Base-by-base conservation (phyloP, 495 filamentous ascomycete species). In the Aspergillus sparsus region DNA sequence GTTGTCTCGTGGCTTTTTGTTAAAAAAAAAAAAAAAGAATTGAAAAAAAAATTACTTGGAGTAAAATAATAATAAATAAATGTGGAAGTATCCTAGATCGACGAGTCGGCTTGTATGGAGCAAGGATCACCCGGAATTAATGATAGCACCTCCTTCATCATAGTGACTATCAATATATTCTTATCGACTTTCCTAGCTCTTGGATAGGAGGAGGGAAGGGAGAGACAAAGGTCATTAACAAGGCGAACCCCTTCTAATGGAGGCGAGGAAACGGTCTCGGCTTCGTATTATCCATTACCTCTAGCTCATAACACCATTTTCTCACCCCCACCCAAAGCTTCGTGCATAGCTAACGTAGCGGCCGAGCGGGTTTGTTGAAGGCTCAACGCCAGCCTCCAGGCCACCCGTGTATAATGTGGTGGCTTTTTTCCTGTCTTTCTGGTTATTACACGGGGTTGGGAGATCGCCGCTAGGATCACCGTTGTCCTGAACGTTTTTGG, bases 401-500 rank as follows among this genome's bases (percentile, higher is more conserved):
- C 58, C 32, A 57, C 55, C 50, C 58, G 51, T 36, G 51, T 49
- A 58, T 50, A 27, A 27, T 27, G 21, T 55, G 39, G 54, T 56
- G 60, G 62, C 55, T 27, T 27, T 27, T 27, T 27, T 27, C 21
- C 21, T 57, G 39, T 57, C 45, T 49, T 21, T 18, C 34, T 41
- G 33, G 61, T 51, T 49, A 55, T 61, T 57, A 50, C 64, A 66
- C 59, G 55, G 55, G 56, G 54, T 65, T 63, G 49, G 58, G 51
- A 66, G 73, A 76, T 76, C 73, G 68, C 69, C 72, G 66, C 72
- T 69, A 76, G 72, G 69, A 73, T 74, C 71, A 68, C 66, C 69
- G 53, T 58, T 62, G 42, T 53, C 42, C 21, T 58, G 62, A 62
- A 57, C 46, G 39, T 62, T 61, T 63, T 62, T 34, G 49, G 34